phyloP scores from a whole-genome alignment of 108 stramenopile species.

The Asterionellopsis glacialis region DNA sequence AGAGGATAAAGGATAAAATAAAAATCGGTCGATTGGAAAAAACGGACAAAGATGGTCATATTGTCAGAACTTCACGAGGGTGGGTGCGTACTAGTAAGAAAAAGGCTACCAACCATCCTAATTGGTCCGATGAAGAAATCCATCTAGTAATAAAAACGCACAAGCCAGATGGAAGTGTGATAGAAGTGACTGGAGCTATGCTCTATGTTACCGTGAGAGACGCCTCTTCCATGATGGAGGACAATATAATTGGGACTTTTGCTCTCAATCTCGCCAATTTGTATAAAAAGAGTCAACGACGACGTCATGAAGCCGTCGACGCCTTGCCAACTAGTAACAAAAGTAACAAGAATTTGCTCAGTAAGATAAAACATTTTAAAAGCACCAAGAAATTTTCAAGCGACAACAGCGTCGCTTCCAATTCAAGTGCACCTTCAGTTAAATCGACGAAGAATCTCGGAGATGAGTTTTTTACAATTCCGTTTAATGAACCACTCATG shows the following conservation, averaged over 20 bases:
- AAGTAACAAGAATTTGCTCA: background rate
- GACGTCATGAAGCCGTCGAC: background rate
- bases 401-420: too few relatives aligned
- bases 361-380: background rate
- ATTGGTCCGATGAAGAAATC: constrained; percentile 28
- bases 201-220: constrained; percentile 27
- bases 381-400: too few relatives aligned
- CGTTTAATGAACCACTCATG: constrained; percentile 19
- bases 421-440: background rate
- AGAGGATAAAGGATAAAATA: background rate
- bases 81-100: constrained; percentile 25
- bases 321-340: background rate
- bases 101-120: constrained; percentile 13
- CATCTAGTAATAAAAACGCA: constrained; percentile 24
- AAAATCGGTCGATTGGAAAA: constrained; percentile 6
- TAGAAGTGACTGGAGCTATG: constrained; percentile 42
- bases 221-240: constrained; percentile 4
- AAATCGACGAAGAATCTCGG: background rate
- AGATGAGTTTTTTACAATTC: background rate
- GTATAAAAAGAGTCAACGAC: constrained; percentile 11
- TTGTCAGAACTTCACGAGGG: background rate
- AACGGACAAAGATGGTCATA: constrained; percentile 7
- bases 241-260: constrained; percentile 21
- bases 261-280: constrained; percentile 29
- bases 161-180: constrained; percentile 17